Percentiles rank a stretch among this genome's conserved stretches.
phyloP scores from a whole-genome alignment of 257 asterid species.

The Nicotiana knightiana region DNA sequence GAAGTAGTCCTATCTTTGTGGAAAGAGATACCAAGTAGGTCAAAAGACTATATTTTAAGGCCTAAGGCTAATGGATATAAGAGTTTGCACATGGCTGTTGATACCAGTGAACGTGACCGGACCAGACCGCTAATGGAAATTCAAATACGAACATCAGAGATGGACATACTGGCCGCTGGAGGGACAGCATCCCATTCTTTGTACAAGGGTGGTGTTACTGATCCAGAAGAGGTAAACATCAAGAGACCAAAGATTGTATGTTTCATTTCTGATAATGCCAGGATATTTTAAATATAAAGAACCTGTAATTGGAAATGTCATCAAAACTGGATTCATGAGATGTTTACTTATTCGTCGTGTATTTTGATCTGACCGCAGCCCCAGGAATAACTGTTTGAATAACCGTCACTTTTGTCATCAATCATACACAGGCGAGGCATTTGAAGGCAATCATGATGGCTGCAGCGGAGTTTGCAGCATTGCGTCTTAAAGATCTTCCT shows the following conservation, averaged over 20 bases:
- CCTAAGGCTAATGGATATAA: slow-evolving; percentile 86
- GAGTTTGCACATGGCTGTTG: slow-evolving; percentile 93
- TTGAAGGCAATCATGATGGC: slow-evolving; percentile 96
- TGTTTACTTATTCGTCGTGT: not conserved
- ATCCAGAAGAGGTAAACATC: slow-evolving; percentile 69
- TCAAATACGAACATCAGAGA: slow-evolving; percentile 79
- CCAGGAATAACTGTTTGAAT: not conserved
- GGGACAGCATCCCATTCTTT: slow-evolving; percentile 92
- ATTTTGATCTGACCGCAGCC: not conserved
- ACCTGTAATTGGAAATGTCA: not conserved
- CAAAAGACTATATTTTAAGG: slow-evolving; percentile 66
- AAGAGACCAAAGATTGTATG: not conserved
- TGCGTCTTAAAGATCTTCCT: slow-evolving; percentile 78
- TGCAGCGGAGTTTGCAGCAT: slow-evolving; percentile 89
- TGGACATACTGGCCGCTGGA: slow-evolving; percentile 88
- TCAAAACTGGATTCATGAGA: not conserved
- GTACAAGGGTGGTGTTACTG: slow-evolving; percentile 85
- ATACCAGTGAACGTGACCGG: slow-evolving; percentile 46
- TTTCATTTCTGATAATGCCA: not conserved
- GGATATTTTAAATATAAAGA: not conserved
- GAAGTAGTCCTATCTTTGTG: slow-evolving; percentile 63
- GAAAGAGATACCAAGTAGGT: slow-evolving; percentile 76
- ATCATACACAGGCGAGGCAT: slow-evolving; percentile 65
- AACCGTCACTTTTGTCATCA: not conserved
- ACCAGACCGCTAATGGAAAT: slow-evolving; percentile 76